Percentiles rank a stretch among this genome's conserved stretches.
Evolutionary conservation across 2,329 filamentous ascomycete genomes (phyloP).

Genomic region (Pseudogymnoascus sp.): DNA sequence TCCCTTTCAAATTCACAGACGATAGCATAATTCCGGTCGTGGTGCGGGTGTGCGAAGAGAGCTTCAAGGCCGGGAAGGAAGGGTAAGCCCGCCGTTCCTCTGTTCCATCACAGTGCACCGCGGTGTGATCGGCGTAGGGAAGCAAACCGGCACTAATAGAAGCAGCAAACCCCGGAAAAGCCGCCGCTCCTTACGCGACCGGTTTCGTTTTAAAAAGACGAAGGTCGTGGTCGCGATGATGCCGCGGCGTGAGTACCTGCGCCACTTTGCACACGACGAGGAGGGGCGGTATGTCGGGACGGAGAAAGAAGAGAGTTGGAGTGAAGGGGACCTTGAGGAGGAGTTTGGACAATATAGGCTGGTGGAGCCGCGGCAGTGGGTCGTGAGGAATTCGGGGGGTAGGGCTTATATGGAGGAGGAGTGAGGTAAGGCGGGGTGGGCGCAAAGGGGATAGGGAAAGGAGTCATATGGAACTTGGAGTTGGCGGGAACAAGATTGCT

Average conservation of each 20-base stretch:
- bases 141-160: background rate
- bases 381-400: background rate
- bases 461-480: background rate
- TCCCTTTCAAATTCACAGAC: conserved; percentile 22
- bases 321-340: conserved; percentile 19
- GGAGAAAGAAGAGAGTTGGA: conserved; percentile 13
- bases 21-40: conserved; percentile 27
- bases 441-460: background rate
- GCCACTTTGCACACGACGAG: conserved; percentile 24
- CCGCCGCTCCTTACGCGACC: background rate
- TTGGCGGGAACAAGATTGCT: background rate
- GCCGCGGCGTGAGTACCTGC: conserved; percentile 25
- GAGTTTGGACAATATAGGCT: conserved; percentile 16
- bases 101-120: background rate
- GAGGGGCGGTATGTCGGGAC: conserved; percentile 21
- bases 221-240: conserved; percentile 23
- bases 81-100: background rate
- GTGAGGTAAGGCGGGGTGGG: background rate
- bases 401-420: background rate
- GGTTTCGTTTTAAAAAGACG: conserved; percentile 4
- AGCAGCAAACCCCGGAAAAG: background rate
- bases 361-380: background rate
- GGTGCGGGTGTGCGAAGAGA: conserved; percentile 12
- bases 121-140: background rate
- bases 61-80: background rate